Evolutionary conservation across 2,329 filamentous ascomycete species (phyloP).

Genomic region (Eurotiales sp.): DNA sequence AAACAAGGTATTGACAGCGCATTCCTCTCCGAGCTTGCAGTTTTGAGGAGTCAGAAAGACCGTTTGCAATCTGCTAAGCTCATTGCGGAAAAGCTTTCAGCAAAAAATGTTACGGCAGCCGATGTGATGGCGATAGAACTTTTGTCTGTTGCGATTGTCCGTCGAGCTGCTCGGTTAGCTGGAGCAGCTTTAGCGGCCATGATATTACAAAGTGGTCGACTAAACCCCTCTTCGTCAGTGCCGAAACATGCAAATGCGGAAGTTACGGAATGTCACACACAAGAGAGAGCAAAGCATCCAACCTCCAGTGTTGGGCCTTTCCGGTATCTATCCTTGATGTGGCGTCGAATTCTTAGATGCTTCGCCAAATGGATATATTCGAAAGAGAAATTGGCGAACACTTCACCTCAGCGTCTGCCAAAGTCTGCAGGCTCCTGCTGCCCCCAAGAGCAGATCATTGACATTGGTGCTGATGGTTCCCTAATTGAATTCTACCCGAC

Average conservation of each 20-base stretch:
- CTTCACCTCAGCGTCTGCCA: not conserved
- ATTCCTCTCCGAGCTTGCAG: slow-evolving; percentile 16
- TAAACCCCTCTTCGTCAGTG: not conserved
- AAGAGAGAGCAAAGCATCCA: not conserved
- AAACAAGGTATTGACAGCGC: slow-evolving; percentile 16
- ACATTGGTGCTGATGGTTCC: slow-evolving; percentile 21
- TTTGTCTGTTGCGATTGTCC: slow-evolving; percentile 14
- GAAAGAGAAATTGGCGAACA: too few species aligned
- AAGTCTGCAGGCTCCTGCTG: not conserved
- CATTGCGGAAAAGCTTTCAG: slow-evolving; percentile 7
- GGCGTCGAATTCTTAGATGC: slow-evolving; percentile 13
- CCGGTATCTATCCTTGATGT: slow-evolving; percentile 5
- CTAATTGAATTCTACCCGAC: slow-evolving; percentile 20
- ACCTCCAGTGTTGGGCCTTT: slow-evolving; percentile 7
- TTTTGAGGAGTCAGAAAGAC: not conserved
- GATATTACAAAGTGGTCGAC: slow-evolving; percentile 16
- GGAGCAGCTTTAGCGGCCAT: slow-evolving; percentile 18
- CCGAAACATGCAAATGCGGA: not conserved
- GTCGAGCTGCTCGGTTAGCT: slow-evolving; percentile 19
- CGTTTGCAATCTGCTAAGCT: not conserved
- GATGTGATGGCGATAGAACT: slow-evolving; percentile 16
- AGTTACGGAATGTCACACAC: slow-evolving; percentile 6
- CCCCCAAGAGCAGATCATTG: slow-evolving; percentile 15
- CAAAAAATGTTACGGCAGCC: slow-evolving; percentile 7
- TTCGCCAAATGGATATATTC: slow-evolving; percentile 1